Base-by-base conservation (phyloP, 768 basidiomycete species). In the Termitomyces bulborhizus region DNA sequence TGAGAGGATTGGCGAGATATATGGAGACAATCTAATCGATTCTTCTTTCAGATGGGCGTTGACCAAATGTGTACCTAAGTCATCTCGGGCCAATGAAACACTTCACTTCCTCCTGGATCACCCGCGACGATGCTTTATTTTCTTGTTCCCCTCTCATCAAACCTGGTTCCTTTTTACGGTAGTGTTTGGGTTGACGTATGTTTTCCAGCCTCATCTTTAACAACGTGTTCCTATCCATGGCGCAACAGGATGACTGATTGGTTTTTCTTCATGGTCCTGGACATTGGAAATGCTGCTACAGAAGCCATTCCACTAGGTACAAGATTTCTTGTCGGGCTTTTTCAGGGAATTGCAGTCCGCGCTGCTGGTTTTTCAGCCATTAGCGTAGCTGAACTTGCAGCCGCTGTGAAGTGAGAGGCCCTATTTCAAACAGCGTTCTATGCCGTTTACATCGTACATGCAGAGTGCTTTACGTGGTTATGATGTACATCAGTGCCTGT, bases 401-500 rank as follows among this genome's bases (percentile, higher is more conserved):
- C 96, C 6, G 95, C 88, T 34, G 86, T 97, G 55, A 87, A 96
- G 90, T 89, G 65, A 53, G 65, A 53, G 86, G 75, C 15, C 7
- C 6, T 29, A 43, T 31, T 3, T 40, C 26, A 16, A 7, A 52
- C 32, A 12, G 15, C 32, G 13, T 15, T 42, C 5, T 29, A 31
- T n/a, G 7, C 3, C n/a, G 29, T 55, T 52, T 13, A 46, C 59
- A 21, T 60, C 26, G n/a, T 18, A 12, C 37, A 13, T 50, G 58
- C 62, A 92, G 89, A 66, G 89, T 95, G 0, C 68, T 95, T 41
- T 95, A 88, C 65, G 84, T 91, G 2, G 77, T 94, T 63, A 96
- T 94, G 94, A 98, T 96, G 94, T 93, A 90, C 64, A 83, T 92
- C 62, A 85, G 84, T 62, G 79, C 88, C 58, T 88, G 89, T 90